A percentile compares a stretch with the other conserved stretches of the same genome.
Conservation (phyloP, 305 asterid genomes). For the Rubia tinctorum region DNA sequence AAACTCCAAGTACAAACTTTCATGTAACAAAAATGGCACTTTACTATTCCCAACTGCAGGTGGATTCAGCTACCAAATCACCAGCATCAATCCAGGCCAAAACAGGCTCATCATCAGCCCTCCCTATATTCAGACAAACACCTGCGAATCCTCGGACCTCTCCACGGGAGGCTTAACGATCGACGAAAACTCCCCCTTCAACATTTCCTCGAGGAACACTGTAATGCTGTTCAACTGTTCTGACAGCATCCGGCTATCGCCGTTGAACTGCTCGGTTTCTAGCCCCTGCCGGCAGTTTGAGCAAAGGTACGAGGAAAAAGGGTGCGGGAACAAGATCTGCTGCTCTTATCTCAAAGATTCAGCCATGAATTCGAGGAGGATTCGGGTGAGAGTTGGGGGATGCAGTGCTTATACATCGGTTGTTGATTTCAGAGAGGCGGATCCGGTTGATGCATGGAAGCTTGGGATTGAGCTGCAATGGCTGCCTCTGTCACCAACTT, state of each 20-base stretch:
- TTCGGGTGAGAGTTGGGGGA: conserved; percentile 34
- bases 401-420: conserved; percentile 42
- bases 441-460: conserved; percentile 29
- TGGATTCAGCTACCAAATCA: conserved; percentile 31
- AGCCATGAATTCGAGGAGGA: conserved; percentile 35
- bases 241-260: conserved; percentile 25
- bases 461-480: conserved; percentile 46
- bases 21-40: conserved; percentile 22
- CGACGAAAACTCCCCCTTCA: conserved; percentile 40
- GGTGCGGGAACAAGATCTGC: conserved; percentile 31
- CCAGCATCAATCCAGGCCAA: conserved; percentile 29
- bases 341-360: conserved; percentile 39
- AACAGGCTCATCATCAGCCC: conserved; percentile 31
- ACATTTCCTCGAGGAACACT: conserved; percentile 35
- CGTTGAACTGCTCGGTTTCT: conserved; percentile 35
- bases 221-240: conserved; percentile 43
- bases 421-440: conserved; percentile 24
- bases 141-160: conserved; percentile 38
- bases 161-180: conserved; percentile 30
- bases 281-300: conserved; percentile 38
- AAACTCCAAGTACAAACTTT: conserved; percentile 28
- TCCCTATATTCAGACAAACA: conserved; percentile 18
- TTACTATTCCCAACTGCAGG: conserved; percentile 26
- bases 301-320: conserved; percentile 18
- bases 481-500: conserved; percentile 24